These are phyloP conservation scores for Calonectria fujianensis DNA, from an alignment of 2,329 filamentous ascomycete species.

Conservation along the genomic window DNA sequence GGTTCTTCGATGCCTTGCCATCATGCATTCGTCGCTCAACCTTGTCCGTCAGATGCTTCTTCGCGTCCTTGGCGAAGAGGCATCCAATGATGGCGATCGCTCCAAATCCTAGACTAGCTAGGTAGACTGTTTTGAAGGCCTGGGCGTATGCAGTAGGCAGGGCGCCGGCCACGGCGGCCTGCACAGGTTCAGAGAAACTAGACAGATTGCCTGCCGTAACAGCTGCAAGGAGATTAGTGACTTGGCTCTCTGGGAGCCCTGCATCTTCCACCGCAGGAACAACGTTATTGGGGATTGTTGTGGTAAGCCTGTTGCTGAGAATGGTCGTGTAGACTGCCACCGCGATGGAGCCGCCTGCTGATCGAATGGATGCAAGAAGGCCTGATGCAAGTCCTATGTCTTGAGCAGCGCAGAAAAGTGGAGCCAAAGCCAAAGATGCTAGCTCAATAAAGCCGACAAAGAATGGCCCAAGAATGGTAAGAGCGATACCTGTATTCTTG, in stretches of 20 bases:
- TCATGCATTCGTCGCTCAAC: conserved; percentile 60
- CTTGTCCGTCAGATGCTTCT: conserved; percentile 58
- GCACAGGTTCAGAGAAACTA: conserved; percentile 57
- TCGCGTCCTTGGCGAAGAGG: conserved; percentile 60
- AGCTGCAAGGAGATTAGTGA: conserved; percentile 59
- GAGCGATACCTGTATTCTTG: conserved; percentile 57
- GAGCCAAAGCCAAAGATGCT: conserved; percentile 58
- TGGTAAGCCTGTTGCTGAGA: conserved; percentile 60
- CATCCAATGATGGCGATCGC: conserved; percentile 61
- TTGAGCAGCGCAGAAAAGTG: conserved; percentile 61
- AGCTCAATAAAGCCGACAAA: conserved; percentile 62
- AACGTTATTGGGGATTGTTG: conserved; percentile 60
- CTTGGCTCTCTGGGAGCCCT: conserved; percentile 58
- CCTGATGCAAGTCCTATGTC: conserved; percentile 65
- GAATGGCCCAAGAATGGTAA: conserved; percentile 61
- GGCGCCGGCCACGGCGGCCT: conserved; percentile 54
- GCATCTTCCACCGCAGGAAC: conserved; percentile 59
- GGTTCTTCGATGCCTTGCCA: conserved; percentile 39
- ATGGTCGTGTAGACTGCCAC: conserved; percentile 64
- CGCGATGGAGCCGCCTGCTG: conserved; percentile 61
- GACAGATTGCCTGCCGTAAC: conserved; percentile 57
- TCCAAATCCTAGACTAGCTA: conserved; percentile 62
- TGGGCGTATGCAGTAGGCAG: conserved; percentile 61
- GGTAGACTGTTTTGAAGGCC: conserved; percentile 64
- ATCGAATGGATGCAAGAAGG: conserved; percentile 63